These are phyloP conservation scores for Neurospora sp. DNA, from an alignment of 2,329 filamentous ascomycete species.

Conservation along the genomic window DNA sequence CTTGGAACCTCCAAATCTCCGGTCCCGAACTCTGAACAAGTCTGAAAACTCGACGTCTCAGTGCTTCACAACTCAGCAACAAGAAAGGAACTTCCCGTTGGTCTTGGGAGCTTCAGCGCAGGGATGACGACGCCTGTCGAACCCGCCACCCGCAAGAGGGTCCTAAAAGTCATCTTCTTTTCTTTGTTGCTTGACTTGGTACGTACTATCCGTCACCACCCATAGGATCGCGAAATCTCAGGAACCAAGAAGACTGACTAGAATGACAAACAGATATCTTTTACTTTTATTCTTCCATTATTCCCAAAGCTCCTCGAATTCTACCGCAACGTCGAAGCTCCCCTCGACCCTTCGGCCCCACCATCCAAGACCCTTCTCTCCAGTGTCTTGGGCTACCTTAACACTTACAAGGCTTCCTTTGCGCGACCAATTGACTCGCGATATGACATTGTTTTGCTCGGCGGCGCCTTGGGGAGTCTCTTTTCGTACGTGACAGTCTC, in stretches of 20 bases:
- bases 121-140: slow-evolving; percentile 36
- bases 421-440: slow-evolving; percentile 85
- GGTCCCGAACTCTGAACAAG: not conserved
- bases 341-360: slow-evolving; percentile 31
- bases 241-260: not conserved
- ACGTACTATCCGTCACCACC: slow-evolving; percentile 22
- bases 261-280: slow-evolving; percentile 65
- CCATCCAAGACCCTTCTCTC: slow-evolving; percentile 60
- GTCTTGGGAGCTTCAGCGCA: not conserved
- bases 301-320: slow-evolving; percentile 94
- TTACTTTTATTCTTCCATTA: slow-evolving; percentile 94
- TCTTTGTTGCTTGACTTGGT: slow-evolving; percentile 87
- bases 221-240: not conserved
- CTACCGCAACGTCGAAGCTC: slow-evolving; percentile 76
- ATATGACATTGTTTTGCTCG: slow-evolving; percentile 93
- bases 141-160: slow-evolving; percentile 58
- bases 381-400: slow-evolving; percentile 70
- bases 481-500: slow-evolving; percentile 50
- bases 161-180: slow-evolving; percentile 78
- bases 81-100: not conserved
- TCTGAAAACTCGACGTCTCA: not conserved
- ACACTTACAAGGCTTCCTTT: slow-evolving; percentile 91
- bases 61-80: not conserved
- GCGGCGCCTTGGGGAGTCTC: slow-evolving; percentile 83
- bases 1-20: not conserved